Conservation (phyloP, 495 filamentous ascomycete genomes). For the Xylaria flabelliformis region DNA sequence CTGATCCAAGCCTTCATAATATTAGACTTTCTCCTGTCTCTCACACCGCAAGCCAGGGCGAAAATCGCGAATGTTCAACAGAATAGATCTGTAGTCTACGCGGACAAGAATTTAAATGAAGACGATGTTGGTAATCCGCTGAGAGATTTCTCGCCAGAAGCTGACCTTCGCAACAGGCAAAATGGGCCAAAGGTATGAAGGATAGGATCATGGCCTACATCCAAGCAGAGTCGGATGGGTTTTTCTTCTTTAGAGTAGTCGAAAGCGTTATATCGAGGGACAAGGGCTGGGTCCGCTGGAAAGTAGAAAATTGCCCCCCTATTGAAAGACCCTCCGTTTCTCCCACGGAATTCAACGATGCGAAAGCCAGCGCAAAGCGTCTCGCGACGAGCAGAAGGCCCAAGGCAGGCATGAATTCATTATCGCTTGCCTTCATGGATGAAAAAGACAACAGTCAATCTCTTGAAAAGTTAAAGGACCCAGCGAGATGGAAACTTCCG, state of each 20-base stretch:
- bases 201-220: slow-evolving; percentile 78
- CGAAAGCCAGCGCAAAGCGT: slow-evolving; percentile 67
- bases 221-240: slow-evolving; percentile 76
- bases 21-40: slow-evolving; percentile 88
- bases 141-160: slow-evolving; percentile 1
- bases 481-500: slow-evolving; percentile 53
- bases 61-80: slow-evolving; percentile 71
- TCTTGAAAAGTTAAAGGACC: slow-evolving; percentile 56
- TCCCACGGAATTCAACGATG: slow-evolving; percentile 66
- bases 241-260: slow-evolving; percentile 94
- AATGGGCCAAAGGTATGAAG: slow-evolving; percentile 80
- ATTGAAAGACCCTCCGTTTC: slow-evolving; percentile 78
- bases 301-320: slow-evolving; percentile 86
- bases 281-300: slow-evolving; percentile 99
- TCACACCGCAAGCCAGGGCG: slow-evolving; percentile 81
- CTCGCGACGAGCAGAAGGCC: slow-evolving; percentile 70
- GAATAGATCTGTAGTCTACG: slow-evolving; percentile 88
- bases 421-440: slow-evolving; percentile 78
- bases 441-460: slow-evolving; percentile 59
- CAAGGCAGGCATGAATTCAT: slow-evolving; percentile 70
- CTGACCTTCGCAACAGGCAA: slow-evolving; percentile 49
- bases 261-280: slow-evolving; percentile 93
- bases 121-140: slow-evolving; percentile 71
- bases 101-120: slow-evolving; percentile 71
- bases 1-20: slow-evolving; percentile 93